phyloP scores from a whole-genome alignment of 192 early-diverging fungal genomes.

The Linnemannia zychae region DNA sequence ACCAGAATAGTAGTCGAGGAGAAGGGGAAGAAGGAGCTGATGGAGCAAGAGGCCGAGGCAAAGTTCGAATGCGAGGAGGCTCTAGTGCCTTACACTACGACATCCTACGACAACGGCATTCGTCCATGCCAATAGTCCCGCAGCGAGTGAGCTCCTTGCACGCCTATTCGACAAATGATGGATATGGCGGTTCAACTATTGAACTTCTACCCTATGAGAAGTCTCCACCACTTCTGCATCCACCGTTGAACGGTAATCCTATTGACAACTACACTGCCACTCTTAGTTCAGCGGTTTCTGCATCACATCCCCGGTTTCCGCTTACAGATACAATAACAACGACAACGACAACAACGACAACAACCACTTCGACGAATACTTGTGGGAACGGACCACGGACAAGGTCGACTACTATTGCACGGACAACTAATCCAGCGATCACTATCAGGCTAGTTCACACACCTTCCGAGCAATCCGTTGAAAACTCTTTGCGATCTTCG shows the following conservation, averaged over 20 bases:
- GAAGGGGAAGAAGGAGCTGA: neutral
- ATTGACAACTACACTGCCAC: neutral
- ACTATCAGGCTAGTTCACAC: neutral
- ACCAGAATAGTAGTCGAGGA: neutral
- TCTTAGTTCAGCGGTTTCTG: no score
- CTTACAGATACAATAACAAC: neutral
- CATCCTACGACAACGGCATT: neutral
- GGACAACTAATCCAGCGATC: neutral
- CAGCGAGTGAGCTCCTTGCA: neutral
- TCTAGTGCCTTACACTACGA: no score
- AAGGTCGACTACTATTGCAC: neutral
- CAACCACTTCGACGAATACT: neutral
- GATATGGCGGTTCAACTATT: neutral
- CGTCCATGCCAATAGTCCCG: neutral
- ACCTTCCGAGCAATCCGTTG: neutral
- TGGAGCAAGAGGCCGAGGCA: no score
- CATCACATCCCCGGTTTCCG: neutral
- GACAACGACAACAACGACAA: no score
- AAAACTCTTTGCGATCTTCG: neutral
- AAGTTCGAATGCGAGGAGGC: no score
- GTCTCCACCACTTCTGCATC: neutral
- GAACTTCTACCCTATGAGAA: neutral
- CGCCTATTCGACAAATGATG: neutral
- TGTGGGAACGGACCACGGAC: neutral
- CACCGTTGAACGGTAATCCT: neutral